A percentile compares a stretch with the other conserved stretches of the same genome.
Conservation (phyloP, 2,329 filamentous ascomycete genomes). For the Cladophialophora exuberans region DNA sequence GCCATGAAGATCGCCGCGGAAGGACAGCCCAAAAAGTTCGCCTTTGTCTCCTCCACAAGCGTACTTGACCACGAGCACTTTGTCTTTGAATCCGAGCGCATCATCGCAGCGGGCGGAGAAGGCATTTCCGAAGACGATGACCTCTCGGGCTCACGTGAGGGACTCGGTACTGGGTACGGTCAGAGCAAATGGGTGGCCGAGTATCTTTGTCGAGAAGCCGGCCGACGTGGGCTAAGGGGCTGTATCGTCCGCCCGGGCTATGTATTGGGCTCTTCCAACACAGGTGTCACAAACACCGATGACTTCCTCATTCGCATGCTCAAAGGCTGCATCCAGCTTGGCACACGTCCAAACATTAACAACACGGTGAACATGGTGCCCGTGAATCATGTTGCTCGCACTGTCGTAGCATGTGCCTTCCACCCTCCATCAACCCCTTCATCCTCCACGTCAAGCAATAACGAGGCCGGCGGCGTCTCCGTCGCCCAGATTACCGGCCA, state of each 20-base stretch:
- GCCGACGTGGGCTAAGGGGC: conserved; percentile 73
- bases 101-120: conserved; percentile 62
- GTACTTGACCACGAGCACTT: conserved; percentile 83
- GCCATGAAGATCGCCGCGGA: conserved; percentile 73
- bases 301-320: conserved; percentile 87
- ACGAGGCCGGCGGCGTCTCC: conserved; percentile 45
- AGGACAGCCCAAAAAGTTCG: conserved; percentile 77
- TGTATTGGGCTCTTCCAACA: conserved; percentile 72
- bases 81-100: conserved; percentile 69
- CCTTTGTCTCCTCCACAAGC: conserved; percentile 81
- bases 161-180: conserved; percentile 84
- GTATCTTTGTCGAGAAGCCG: conserved; percentile 76
- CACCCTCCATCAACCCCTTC: conserved; percentile 53
- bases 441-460: no score
- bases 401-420: conserved; percentile 75
- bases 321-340: conserved; percentile 85
- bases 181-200: conserved; percentile 86
- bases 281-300: conserved; percentile 77
- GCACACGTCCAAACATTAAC: conserved; percentile 70
- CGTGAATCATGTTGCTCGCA: conserved; percentile 78
- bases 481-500: conserved; percentile 81
- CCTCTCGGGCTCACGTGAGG: conserved; percentile 72
- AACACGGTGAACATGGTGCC: conserved; percentile 92
- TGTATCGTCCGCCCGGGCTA: conserved; percentile 83
- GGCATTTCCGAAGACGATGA: conserved; percentile 77